Conservation (phyloP, 805 yeast genomes). For the Allodekkera sacchari region DNA sequence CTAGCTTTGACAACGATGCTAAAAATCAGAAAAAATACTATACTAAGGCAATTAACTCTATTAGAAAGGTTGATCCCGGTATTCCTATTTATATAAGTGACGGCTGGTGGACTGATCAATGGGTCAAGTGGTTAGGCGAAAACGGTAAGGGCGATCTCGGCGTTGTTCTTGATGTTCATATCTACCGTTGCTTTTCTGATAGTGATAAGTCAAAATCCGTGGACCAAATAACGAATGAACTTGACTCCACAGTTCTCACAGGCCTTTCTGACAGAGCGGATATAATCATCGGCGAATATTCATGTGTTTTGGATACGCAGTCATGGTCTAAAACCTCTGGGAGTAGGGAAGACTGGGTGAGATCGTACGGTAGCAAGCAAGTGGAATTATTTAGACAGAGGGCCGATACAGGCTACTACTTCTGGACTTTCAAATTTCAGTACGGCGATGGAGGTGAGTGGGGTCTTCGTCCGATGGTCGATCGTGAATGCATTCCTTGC, state of each 20-base stretch:
- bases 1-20: constrained; percentile 52
- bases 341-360: constrained; percentile 48
- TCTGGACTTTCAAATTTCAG: constrained; percentile 87
- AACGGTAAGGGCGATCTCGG: constrained; percentile 40
- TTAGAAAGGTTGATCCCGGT: constrained; percentile 44
- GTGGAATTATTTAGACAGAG: constrained; percentile 36
- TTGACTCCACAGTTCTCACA: constrained; percentile 41
- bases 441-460: constrained; percentile 94
- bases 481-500: constrained; percentile 46
- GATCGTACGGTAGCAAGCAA: constrained; percentile 55
- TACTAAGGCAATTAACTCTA: constrained; percentile 49
- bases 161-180: constrained; percentile 74
- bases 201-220: constrained; percentile 61
- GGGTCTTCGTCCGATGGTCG: constrained; percentile 79
- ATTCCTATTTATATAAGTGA: constrained; percentile 81
- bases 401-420: constrained; percentile 66
- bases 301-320: constrained; percentile 72
- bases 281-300: constrained; percentile 79
- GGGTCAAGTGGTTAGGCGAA: constrained; percentile 57
- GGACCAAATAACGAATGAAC: constrained; percentile 49
- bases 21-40: constrained; percentile 53
- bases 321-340: constrained; percentile 53
- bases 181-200: constrained; percentile 80
- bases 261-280: constrained; percentile 44
- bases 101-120: constrained; percentile 86